Conservation (phyloP, 2,329 filamentous ascomycete genomes). For the Corynespora cassiicola region DNA sequence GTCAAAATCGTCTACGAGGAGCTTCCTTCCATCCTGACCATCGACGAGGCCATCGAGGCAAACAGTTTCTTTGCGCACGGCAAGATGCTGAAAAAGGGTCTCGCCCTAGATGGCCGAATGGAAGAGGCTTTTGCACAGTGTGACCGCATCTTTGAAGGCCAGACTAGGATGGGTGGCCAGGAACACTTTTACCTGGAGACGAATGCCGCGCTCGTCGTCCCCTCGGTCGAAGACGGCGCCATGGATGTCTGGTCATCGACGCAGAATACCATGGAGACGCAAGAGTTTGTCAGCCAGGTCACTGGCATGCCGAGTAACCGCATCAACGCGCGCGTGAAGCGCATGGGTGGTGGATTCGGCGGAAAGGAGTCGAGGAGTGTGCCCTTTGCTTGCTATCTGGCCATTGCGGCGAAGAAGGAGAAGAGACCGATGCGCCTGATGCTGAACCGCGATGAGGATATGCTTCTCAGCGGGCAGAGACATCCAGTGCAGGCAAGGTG, state of each 20-base stretch:
- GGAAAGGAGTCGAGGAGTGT: conserved; percentile 91
- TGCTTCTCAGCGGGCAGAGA: conserved; percentile 85
- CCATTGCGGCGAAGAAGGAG: conserved; percentile 83
- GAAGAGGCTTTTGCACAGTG: conserved; percentile 77
- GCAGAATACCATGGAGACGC: conserved; percentile 48
- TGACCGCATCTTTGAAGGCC: conserved; percentile 84
- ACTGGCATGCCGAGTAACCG: conserved; percentile 85
- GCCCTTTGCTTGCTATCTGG: conserved; percentile 80
- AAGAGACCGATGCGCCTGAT: conserved; percentile 86
- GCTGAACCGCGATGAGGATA: conserved; percentile 95
- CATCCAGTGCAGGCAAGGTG: conserved; percentile 89
- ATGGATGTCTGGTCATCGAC: conserved; percentile 77
- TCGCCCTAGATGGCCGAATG: conserved; percentile 54
- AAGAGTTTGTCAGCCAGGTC: conserved; percentile 77
- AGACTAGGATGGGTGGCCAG: conserved; percentile 87
- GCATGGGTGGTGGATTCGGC: conserved; percentile 90
- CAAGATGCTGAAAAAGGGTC: conserved; percentile 80
- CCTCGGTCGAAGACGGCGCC: conserved; percentile 88
- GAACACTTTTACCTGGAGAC: conserved; percentile 98
- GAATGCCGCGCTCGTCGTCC: conserved; percentile 81
- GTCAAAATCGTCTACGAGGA: conserved; percentile 91
- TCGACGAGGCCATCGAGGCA: conserved; percentile 90
- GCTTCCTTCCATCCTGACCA: conserved; percentile 83
- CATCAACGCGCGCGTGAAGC: conserved; percentile 86
- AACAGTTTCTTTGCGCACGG: conserved; percentile 85